Base-by-base conservation (phyloP, 2,329 filamentous ascomycete species). In the Orbilia brochopaga region DNA sequence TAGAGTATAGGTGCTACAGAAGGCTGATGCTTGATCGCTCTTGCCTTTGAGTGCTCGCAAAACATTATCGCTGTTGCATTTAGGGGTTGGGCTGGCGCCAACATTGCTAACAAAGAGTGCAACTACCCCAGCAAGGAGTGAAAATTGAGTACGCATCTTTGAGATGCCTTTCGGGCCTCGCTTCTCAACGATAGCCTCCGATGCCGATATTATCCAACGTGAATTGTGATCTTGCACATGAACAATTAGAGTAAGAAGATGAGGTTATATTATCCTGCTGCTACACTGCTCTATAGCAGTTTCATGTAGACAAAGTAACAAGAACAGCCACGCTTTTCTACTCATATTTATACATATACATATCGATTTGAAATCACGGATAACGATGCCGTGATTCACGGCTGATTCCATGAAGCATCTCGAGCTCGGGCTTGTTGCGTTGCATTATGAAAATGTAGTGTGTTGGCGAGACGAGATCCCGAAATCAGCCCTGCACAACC, bases 1-100 rank as follows among this genome's bases (percentile, higher is more conserved):
- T 6, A 51, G 15, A 19, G 46, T 51, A 17, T 51, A 51, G 46
- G 46, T 51, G 3, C 19, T 51, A 15, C 46, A 51, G 46, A 51
- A 51, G 4, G 19, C 3, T 13, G 46, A 51, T 13, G 46, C 46
- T 13, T 21, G 19, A 23, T 13, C 46, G 19, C 19, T 23, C 3
- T 51, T 7, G 5, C n/a, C 46, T 13, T 15, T 2, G 15, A 51
- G 46, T 23, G 46, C 46, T 21, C 46, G 46, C 17, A 51, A 19
- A 27, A 51, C 3, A 27, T 51, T 51, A 19, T 51, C 46, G 46
- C 11, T 27, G 17, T 51, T 51, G 19, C 46, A 51, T 7, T 13
- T 19, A 42, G 37, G 37, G 3, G 46, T 51, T 51, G 46, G 46
- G 46, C 5, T 27, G 15, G 46, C 46, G 46, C 46, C 37, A 15